A percentile compares a stretch with the other conserved stretches of the same genome.
phyloP scores from a whole-genome alignment of 768 basidiomycete species.

The Hypsizygus marmoreus region DNA sequence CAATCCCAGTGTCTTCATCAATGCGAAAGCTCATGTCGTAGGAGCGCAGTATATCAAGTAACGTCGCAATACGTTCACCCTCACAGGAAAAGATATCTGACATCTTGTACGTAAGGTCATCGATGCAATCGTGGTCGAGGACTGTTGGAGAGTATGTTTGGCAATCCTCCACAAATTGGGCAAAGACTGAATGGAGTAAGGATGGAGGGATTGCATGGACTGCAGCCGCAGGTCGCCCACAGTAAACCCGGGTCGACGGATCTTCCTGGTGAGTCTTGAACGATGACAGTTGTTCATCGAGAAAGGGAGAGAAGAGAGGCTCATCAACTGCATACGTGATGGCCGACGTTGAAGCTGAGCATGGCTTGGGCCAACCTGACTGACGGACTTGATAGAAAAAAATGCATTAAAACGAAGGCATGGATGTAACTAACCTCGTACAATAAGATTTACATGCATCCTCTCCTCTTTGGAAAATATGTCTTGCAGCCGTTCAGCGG shows the following conservation, averaged over 20 bases:
- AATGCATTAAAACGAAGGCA: too few species aligned
- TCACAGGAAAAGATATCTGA: conserved; percentile 22
- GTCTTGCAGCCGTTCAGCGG: too few species aligned
- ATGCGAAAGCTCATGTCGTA: conserved; percentile 14
- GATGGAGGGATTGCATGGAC: not conserved
- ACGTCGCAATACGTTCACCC: too few species aligned
- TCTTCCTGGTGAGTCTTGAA: not conserved
- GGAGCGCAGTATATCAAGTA: too few species aligned
- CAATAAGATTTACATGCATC: too few species aligned
- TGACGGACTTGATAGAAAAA: too few species aligned
- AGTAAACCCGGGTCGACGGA: not conserved
- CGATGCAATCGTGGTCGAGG: conserved; percentile 22
- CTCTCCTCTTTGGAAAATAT: too few species aligned
- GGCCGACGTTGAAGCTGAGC: too few species aligned
- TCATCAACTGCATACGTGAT: too few species aligned
- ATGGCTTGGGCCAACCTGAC: too few species aligned
- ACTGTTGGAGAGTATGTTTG: conserved; percentile 18
- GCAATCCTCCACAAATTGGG: conserved; percentile 26
- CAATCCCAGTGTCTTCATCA: conserved; percentile 16
- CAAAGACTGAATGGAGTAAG: conserved; percentile 24
- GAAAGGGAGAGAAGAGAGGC: too few species aligned
- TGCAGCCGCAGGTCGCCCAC: not conserved
- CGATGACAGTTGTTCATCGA: not conserved
- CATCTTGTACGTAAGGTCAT: conserved; percentile 19
- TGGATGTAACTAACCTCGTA: too few species aligned